Evolutionary conservation across 2,329 filamentous ascomycete species (phyloP).

Genomic region (Neofusicoccum parvum): DNA sequence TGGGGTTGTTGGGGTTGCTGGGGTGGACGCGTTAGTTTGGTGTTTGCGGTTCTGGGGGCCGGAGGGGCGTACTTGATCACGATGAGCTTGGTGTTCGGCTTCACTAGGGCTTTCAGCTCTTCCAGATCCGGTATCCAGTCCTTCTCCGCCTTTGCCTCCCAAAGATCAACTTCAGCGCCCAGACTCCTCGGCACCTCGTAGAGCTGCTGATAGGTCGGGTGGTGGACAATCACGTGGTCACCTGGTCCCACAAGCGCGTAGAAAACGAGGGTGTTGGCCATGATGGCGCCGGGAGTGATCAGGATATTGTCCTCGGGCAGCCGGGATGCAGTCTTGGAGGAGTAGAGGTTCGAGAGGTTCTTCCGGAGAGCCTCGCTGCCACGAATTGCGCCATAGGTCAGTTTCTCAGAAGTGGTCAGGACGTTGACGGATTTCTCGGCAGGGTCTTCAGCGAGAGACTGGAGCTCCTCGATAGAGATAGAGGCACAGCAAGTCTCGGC

Average conservation of each 20-base stretch:
- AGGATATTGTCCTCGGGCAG: slow-evolving; percentile 62
- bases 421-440: slow-evolving; percentile 35
- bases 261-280: slow-evolving; percentile 79
- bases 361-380: slow-evolving; percentile 66
- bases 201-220: slow-evolving; percentile 84
- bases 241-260: slow-evolving; percentile 71
- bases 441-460: slow-evolving; percentile 55
- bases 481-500: slow-evolving; percentile 79
- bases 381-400: slow-evolving; percentile 74
- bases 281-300: slow-evolving; percentile 78
- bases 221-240: slow-evolving; percentile 84
- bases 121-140: slow-evolving; percentile 68
- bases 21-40: slow-evolving; percentile 33
- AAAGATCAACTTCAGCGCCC: slow-evolving; percentile 76
- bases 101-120: slow-evolving; percentile 67
- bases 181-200: slow-evolving; percentile 74
- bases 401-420: slow-evolving; percentile 56
- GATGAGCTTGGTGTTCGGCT: slow-evolving; percentile 70
- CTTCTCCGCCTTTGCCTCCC: slow-evolving; percentile 67
- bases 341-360: slow-evolving; percentile 68
- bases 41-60: not conserved
- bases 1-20: slow-evolving; percentile 80
- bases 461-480: slow-evolving; percentile 58
- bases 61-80: slow-evolving; percentile 55
- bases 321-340: slow-evolving; percentile 54